Evolutionary conservation across 352 stramenopile genomes (phyloP).

Genomic region (Pythium phragmitis): DNA sequence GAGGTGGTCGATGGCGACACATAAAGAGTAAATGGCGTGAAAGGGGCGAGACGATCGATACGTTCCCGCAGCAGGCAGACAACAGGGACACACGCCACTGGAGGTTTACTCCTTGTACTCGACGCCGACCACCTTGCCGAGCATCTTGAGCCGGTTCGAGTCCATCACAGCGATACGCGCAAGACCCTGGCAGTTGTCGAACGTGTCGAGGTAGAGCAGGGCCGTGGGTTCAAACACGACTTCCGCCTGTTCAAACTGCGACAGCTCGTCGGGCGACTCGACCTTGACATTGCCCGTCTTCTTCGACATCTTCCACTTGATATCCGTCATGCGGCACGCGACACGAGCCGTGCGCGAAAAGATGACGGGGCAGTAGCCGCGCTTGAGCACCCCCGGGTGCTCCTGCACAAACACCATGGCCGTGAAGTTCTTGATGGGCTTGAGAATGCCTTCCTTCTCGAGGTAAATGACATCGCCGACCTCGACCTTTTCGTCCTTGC

Average conservation of each 20-base stretch:
- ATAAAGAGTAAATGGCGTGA: neutral
- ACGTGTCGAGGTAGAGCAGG: conserved; percentile 77
- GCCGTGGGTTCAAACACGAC: conserved; percentile 71
- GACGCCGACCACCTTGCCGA: conserved; percentile 65
- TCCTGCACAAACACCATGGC: conserved; percentile 76
- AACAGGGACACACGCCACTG: neutral
- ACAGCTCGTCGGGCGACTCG: conserved; percentile 69
- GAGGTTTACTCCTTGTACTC: conserved; percentile 41
- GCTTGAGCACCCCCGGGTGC: conserved; percentile 76
- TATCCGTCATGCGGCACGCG: conserved; percentile 79
- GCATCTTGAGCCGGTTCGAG: conserved; percentile 83
- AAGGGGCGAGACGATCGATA: neutral
- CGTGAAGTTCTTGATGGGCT: conserved; percentile 65
- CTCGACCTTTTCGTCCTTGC: conserved; percentile 69
- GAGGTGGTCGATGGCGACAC: neutral
- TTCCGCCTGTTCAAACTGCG: conserved; percentile 73
- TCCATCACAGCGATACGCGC: conserved; percentile 87
- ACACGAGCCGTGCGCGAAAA: conserved; percentile 84
- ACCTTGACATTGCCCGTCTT: conserved; percentile 81
- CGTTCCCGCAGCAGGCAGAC: neutral
- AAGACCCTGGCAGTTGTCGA: conserved; percentile 68
- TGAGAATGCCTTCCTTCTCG: conserved; percentile 45
- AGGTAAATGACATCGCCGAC: conserved; percentile 48
- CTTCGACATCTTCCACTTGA: conserved; percentile 83
- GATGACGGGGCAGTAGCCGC: conserved; percentile 68